Evolutionary conservation across 352 stramenopile genomes (phyloP), one percentile per base, ranked within the genome.

Genomic region (Globisporangium canariense): DNA sequence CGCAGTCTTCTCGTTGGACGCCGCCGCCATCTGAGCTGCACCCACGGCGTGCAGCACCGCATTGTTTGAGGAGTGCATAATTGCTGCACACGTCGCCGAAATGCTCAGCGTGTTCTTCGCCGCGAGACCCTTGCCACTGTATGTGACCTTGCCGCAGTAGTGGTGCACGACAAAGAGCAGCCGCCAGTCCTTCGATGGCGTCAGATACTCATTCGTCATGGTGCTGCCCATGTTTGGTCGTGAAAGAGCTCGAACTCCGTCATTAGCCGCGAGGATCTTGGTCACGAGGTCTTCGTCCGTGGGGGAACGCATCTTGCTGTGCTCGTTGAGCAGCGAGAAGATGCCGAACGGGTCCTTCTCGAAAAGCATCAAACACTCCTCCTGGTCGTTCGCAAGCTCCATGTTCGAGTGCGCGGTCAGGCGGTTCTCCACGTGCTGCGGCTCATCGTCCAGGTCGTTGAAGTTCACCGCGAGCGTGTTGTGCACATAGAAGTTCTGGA

Each of bases 31-130:
- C 59, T 92, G 83, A 34, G 83, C 77, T 1, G 79, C 78, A 0
- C 83, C 83, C 13, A 92, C 81, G 32, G 83, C 83, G 58, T 84
- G 81, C 13, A 92, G 69, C 25, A 92, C 81, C 6, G 72, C 74
- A 67, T 94, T 94, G 55, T 84, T 92, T 22, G 86, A 94, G 14
- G 83, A 93, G 28, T 93, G 83, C 78, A 94, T 90, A 51, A 94
- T 94, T 6, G 86, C 86, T 1, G 78, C 83, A 62, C 83, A 91
- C 5, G 86, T 94, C 0, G 83, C 74, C 7, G 86, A 94, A 49
- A 94, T 90, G 25, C 67, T 88, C 14, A 91, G 66, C 5, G 79
- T 82, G 61, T 94, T 94, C 62, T 87, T 89, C 1, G 74, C 59
- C 2, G 78, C 77, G 18, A 94, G 62, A 1, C 82, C 79, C 60